phyloP scores from a whole-genome alignment of 106 monocot species.

The Dendrobium officinale region DNA sequence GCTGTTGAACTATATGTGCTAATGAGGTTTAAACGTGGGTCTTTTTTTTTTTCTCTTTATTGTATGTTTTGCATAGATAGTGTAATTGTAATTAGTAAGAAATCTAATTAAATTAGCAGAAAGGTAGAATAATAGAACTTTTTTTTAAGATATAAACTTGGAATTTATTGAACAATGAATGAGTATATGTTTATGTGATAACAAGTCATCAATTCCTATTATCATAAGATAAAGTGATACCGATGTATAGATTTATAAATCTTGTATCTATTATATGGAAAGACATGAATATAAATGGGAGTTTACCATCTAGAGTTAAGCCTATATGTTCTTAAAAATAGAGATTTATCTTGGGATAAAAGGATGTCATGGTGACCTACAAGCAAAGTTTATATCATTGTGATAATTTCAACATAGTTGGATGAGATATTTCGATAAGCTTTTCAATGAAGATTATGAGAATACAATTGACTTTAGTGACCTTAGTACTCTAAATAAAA shows the following conservation, averaged over 20 bases:
- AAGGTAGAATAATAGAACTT: not conserved
- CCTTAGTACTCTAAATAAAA: no score
- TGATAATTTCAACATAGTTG: not conserved
- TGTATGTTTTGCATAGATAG: not conserved
- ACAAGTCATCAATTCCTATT: not conserved
- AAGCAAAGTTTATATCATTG: no score
- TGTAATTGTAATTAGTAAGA: not conserved
- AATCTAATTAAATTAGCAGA: not conserved
- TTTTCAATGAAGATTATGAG: no score
- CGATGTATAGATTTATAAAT: no score
- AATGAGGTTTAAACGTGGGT: not conserved
- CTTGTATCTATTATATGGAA: no score
- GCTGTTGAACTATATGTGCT: not conserved
- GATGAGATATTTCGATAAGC: not conserved
- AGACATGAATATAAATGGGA: no score
- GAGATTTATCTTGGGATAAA: no score
- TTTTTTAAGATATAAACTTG: not conserved
- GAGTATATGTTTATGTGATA: not conserved
- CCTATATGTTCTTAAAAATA: no score
- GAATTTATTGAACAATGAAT: not conserved
- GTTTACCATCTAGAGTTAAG: no score
- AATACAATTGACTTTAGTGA: no score
- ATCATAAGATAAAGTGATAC: not conserved
- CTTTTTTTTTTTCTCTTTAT: not conserved
- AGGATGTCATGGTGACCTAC: no score